Percentiles rank a stretch among this genome's conserved stretches.
Evolutionary conservation across 805 yeast species (phyloP).

Genomic region (Zygoascus tannicola): DNA sequence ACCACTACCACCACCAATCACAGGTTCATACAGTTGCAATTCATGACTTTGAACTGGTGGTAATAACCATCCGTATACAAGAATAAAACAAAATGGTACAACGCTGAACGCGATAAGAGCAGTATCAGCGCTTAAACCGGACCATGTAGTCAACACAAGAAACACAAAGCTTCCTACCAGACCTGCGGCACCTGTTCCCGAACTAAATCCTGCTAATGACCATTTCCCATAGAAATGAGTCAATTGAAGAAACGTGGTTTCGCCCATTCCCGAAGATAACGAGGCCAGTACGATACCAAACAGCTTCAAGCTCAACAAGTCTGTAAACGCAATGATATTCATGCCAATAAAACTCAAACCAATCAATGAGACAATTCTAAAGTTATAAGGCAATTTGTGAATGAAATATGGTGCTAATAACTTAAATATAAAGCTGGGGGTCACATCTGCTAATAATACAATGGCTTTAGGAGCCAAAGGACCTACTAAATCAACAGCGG

Average conservation of each 20-base stretch:
- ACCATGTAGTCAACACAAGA: conserved; percentile 60
- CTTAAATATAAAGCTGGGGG: conserved; percentile 72
- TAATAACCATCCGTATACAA: conserved; percentile 22
- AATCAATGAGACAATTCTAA: conserved; percentile 48
- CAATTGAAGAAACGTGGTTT: conserved; percentile 75
- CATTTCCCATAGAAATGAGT: conserved; percentile 60
- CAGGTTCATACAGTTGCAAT: conserved; percentile 2
- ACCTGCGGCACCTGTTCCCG: conserved; percentile 97
- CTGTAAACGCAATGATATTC: conserved; percentile 48
- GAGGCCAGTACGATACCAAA: conserved; percentile 75
- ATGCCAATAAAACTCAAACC: conserved; percentile 61
- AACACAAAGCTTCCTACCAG: conserved; percentile 64
- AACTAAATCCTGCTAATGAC: conserved; percentile 79
- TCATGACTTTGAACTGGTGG: conserved; percentile 21
- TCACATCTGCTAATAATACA: conserved; percentile 75
- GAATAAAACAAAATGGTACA: conserved; percentile 27
- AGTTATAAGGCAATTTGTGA: conserved; percentile 51
- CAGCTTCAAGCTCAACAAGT: conserved; percentile 35
- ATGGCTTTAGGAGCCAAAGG: conserved; percentile 73
- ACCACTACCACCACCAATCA: conserved; percentile 4
- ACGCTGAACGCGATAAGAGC: conserved; percentile 50
- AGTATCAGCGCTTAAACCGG: conserved; percentile 44
- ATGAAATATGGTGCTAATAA: conserved; percentile 69
- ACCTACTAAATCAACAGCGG: conserved; percentile 89
- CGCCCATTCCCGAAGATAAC: conserved; percentile 81